A percentile compares a stretch with the other conserved stretches of the same genome.
Evolutionary conservation across 2,329 filamentous ascomycete genomes (phyloP).

Genomic region (Exutisphaerella laricina): DNA sequence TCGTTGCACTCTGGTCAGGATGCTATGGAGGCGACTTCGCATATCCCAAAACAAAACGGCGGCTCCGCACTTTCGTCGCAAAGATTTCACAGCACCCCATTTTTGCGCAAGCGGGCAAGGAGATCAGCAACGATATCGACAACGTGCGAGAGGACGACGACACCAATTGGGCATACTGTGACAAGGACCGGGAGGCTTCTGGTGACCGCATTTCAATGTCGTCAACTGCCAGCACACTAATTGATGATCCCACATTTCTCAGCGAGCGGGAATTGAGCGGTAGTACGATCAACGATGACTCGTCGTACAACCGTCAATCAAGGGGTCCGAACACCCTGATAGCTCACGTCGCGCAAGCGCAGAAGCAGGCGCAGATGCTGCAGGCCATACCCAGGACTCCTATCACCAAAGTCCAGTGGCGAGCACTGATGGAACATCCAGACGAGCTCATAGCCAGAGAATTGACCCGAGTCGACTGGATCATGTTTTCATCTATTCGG

Average conservation of each 20-base stretch:
- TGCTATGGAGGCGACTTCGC: constrained; percentile 92
- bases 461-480: constrained; percentile 93
- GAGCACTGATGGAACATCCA: constrained; percentile 78
- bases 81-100: constrained; percentile 71
- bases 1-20: constrained; percentile 83
- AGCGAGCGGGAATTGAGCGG: constrained; percentile 29
- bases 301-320: constrained; percentile 27
- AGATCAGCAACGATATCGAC: constrained; percentile 76
- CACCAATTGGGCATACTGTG: constrained; percentile 81
- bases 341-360: constrained; percentile 69
- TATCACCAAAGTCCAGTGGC: constrained; percentile 81
- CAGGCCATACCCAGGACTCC: constrained; percentile 63
- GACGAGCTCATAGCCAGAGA: constrained; percentile 85
- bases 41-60: constrained; percentile 63
- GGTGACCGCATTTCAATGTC: constrained; percentile 33
- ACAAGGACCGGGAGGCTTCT: constrained; percentile 51
- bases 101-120: constrained; percentile 76
- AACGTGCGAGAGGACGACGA: constrained; percentile 81
- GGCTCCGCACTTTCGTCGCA: constrained; percentile 68
- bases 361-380: constrained; percentile 67
- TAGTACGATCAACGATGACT: constrained; percentile 27
- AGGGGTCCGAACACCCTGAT: constrained; percentile 45
- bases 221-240: constrained; percentile 30
- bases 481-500: constrained; percentile 93
- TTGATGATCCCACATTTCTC: constrained; percentile 31